Percentiles rank a stretch among this genome's conserved stretches.
Conservation (phyloP, 495 filamentous ascomycete species). For the Hyaloscypha hepaticicola region DNA sequence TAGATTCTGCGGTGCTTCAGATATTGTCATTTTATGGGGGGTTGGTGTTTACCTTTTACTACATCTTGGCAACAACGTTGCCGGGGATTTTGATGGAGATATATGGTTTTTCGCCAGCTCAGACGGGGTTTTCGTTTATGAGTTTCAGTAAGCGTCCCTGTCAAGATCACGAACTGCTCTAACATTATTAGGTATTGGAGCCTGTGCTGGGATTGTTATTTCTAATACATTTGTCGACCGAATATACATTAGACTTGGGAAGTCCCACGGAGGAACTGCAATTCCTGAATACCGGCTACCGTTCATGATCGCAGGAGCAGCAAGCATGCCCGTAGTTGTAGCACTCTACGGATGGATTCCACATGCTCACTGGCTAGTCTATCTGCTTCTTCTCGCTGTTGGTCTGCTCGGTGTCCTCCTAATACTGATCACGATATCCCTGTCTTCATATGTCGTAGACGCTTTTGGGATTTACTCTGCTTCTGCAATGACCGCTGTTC, state of each 20-base stretch:
- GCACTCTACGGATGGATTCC: constrained; percentile 51
- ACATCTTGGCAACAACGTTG: constrained; percentile 52
- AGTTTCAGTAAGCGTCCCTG: constrained; percentile 47
- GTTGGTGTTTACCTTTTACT: constrained; percentile 52
- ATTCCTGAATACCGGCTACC: constrained; percentile 53
- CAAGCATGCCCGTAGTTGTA: constrained; percentile 43
- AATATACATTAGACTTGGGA: constrained; percentile 49
- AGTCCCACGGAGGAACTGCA: constrained; percentile 37
- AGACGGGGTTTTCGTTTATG: constrained; percentile 47
- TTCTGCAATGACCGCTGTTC: constrained; percentile 54
- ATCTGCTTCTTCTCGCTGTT: constrained; percentile 41
- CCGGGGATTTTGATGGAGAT: constrained; percentile 47
- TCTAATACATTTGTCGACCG: constrained; percentile 49
- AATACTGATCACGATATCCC: constrained; percentile 47
- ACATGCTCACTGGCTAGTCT: constrained; percentile 38
- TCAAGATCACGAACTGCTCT: constrained; percentile 29
- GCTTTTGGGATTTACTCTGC: constrained; percentile 56
- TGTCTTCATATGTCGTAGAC: constrained; percentile 57
- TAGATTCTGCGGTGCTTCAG: constrained; percentile 48
- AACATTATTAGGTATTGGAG: constrained; percentile 45
- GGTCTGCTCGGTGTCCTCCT: constrained; percentile 39
- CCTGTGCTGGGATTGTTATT: constrained; percentile 44
- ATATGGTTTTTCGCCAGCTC: constrained; percentile 47
- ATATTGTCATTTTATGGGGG: constrained; percentile 49
- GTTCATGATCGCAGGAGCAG: constrained; percentile 43